Percentiles rank a stretch among this genome's conserved stretches.
Conservation (phyloP, 495 filamentous ascomycete genomes). For the Neurospora intermedia region DNA sequence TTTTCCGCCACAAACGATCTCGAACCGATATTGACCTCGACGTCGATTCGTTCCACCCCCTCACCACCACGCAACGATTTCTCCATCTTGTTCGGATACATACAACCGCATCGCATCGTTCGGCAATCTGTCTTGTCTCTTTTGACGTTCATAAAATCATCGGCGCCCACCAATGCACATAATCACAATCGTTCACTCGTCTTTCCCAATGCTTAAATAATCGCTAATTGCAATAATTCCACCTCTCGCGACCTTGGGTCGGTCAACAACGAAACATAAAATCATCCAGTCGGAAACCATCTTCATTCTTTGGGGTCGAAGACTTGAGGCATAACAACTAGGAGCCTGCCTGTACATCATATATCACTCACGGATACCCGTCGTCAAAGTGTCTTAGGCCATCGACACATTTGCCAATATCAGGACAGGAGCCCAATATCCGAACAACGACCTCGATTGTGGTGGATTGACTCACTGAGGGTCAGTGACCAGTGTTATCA, state of each 20-base stretch:
- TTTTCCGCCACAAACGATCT: neutral
- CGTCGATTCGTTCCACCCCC: neutral
- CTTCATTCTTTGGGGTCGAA: neutral
- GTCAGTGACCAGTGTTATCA: conserved; percentile 12
- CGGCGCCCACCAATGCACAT: neutral
- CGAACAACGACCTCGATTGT: neutral
- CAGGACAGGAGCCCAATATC: neutral
- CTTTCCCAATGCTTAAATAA: neutral
- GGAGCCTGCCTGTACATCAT: no score
- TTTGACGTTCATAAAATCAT: neutral
- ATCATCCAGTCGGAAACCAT: neutral
- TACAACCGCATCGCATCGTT: neutral
- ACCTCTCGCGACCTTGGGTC: neutral
- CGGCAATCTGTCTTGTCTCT: neutral
- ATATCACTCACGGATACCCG: neutral
- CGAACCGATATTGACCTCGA: neutral
- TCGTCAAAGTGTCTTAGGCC: neutral
- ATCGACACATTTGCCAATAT: neutral
- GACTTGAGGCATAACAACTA: neutral
- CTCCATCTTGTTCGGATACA: neutral
- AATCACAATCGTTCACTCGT: neutral
- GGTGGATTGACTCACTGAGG: neutral
- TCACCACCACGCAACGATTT: neutral
- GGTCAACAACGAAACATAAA: neutral
- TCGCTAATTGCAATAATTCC: neutral